A percentile compares a stretch with the other conserved stretches of the same genome.
Evolutionary conservation across 1,284 basidiomycete genomes (phyloP).

Genomic region (Takashimella tepidaria): DNA sequence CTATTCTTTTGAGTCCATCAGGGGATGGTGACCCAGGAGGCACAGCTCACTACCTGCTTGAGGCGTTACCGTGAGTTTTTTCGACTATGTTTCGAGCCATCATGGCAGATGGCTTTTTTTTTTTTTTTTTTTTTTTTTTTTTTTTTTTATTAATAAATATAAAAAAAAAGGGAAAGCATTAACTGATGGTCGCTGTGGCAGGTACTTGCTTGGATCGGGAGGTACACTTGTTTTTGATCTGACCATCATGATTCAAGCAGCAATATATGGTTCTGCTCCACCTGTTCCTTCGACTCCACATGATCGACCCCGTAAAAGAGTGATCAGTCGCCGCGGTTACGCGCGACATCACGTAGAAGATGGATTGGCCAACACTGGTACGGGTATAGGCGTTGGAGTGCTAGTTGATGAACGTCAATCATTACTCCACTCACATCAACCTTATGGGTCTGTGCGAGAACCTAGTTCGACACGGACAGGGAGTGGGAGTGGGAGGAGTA

Average conservation of each 20-base stretch:
- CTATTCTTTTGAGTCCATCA: conserved; percentile 57
- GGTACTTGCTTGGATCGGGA: conserved; percentile 78
- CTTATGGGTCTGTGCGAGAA: background rate
- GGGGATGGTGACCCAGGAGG: conserved; percentile 23
- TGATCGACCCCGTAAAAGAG: background rate
- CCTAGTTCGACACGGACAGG: background rate
- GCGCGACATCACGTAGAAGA: conserved; percentile 7
- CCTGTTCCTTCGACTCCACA: conserved; percentile 25
- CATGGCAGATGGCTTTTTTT: too few species aligned
- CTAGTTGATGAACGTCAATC: background rate
- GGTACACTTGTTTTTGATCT: conserved; percentile 87
- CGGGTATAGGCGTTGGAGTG: too few species aligned
- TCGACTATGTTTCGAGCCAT: too few species aligned
- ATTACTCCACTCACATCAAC: too few species aligned
- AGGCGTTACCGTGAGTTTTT: conserved; percentile 45
- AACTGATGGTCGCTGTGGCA: conserved; percentile 32
- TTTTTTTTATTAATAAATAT: too few species aligned
- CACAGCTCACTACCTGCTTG: conserved; percentile 41
- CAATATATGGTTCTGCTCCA: conserved; percentile 52
- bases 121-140: too few species aligned
- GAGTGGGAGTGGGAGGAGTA: background rate
- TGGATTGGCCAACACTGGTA: too few species aligned
- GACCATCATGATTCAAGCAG: conserved; percentile 66
- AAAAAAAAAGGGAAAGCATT: too few species aligned
- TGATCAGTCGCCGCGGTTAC: background rate